A percentile compares a stretch with the other conserved stretches of the same genome.
These are phyloP conservation scores for Cercospora canescens DNA, from an alignment of 2,329 filamentous ascomycete species.

Conservation along the genomic window DNA sequence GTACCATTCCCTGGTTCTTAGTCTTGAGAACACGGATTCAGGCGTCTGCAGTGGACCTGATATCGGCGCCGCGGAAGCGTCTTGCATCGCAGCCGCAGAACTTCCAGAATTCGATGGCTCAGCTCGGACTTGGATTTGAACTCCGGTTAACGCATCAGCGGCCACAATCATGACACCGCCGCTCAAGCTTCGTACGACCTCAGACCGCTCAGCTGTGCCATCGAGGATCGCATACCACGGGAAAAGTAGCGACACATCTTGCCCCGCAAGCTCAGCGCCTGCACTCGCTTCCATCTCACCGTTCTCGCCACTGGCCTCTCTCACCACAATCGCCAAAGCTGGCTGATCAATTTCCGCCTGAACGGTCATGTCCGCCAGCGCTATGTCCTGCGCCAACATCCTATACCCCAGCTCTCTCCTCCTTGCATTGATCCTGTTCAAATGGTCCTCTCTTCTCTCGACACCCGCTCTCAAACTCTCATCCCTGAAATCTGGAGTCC, in stretches of 20 bases:
- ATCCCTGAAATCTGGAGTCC: not conserved
- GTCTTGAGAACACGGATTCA: not conserved
- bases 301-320: not conserved
- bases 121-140: not conserved
- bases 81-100: not conserved
- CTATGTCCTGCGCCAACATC: not conserved
- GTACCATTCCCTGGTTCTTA: constrained; percentile 2
- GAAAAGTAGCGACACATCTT: not conserved
- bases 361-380: not conserved
- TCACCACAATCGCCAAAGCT: not conserved
- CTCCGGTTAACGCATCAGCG: not conserved
- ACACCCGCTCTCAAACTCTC: not conserved
- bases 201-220: not conserved
- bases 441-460: not conserved
- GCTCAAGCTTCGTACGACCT: not conserved
- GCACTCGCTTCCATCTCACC: not conserved
- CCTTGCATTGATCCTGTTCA: not conserved
- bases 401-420: not conserved
- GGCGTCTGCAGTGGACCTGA: not conserved
- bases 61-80: not conserved
- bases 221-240: not conserved
- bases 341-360: not conserved
- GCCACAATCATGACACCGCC: not conserved
- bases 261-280: not conserved
- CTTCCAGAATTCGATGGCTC: not conserved